Base-by-base conservation (phyloP, 2,329 filamentous ascomycete species). In the Chaetomium sp. region DNA sequence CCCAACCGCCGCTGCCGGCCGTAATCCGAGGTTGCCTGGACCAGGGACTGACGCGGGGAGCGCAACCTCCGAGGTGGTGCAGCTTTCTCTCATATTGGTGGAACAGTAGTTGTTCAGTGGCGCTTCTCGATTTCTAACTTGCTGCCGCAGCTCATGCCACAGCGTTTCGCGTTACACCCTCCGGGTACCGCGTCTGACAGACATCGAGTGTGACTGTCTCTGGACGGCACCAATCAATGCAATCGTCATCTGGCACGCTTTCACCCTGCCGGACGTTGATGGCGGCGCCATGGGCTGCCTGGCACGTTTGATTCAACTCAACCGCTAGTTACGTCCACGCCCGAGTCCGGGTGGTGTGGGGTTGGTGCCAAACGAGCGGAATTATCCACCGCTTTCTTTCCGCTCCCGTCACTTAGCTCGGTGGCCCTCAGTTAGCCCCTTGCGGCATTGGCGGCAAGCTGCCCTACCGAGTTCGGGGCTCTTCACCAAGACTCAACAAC, bases 1-100 rank as follows among this genome's bases (percentile, higher is more conserved):
- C 35, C 27, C 27, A 59, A 29, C 62, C 49, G 54, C 45, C 31
- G 4, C 60, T 33, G 51, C 51, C 60, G 45, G 60, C 60, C 60
- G 54, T 63, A 45, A 51, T 47, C 54, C 12, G 45, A 38, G 27
- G 6, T 23, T 45, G 45, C 33, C 54, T 57, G 19, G 60, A 63
- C 45, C 54, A 54, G 60, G 45, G 45, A 50, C 38, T 47, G 38
- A 23, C 29, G 33, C 33, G 19, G 49, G 53, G 47, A 42, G 27
- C 47, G 38, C 29, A 21, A 38, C 57, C 47, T 53, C 47, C 57
- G 49, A 42, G 21, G 23, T 27, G 13, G 21, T 29, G 25, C 45
- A 50, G 19, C 19, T 21, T 27, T 12, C 23, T 50, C 21, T 51
- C 25, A 27, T 27, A 5, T 29, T 27, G 10, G 16, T 16, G 25